A percentile compares a stretch with the other conserved stretches of the same genome.
Evolutionary conservation across 495 filamentous ascomycete species (phyloP).

Genomic region (Hypoxylon fragiforme): DNA sequence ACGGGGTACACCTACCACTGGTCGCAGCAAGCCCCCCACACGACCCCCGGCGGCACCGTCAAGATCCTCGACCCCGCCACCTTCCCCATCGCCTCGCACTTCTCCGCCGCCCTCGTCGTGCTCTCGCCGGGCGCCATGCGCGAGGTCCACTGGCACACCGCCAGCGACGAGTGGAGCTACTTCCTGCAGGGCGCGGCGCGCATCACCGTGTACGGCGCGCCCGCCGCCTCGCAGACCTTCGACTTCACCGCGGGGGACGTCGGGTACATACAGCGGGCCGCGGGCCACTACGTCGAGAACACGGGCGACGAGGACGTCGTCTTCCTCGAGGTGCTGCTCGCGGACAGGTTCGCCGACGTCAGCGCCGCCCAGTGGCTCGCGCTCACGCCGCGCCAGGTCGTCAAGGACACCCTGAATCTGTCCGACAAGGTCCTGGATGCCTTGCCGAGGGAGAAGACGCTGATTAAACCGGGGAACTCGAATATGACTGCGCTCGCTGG

Average conservation of each 20-base stretch:
- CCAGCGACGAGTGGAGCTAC: conserved; percentile 76
- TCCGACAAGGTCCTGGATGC: conserved; percentile 55
- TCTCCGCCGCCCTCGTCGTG: conserved; percentile 66
- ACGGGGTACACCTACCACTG: conserved; percentile 68
- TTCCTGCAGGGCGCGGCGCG: conserved; percentile 70
- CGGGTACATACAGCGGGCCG: conserved; percentile 66
- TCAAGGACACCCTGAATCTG: conserved; percentile 64
- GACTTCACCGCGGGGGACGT: conserved; percentile 77
- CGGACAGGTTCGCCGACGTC: conserved; percentile 65
- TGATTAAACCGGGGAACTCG: conserved; percentile 54
- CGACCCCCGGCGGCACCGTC: conserved; percentile 64
- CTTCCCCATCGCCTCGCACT: conserved; percentile 62
- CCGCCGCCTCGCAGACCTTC: conserved; percentile 64
- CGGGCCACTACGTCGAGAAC: conserved; percentile 76
- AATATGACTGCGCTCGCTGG: conserved; percentile 41
- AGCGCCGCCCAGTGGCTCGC: conserved; percentile 68
- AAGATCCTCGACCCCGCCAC: conserved; percentile 67
- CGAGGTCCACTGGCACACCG: conserved; percentile 81
- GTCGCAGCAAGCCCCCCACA: conserved; percentile 61
- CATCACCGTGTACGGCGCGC: conserved; percentile 66
- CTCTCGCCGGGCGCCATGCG: conserved; percentile 73
- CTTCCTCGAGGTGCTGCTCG: conserved; percentile 72
- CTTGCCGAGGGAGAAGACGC: conserved; percentile 65
- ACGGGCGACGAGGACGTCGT: conserved; percentile 67
- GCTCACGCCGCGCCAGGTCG: conserved; percentile 64